Base-by-base conservation (phyloP, 2,329 filamentous ascomycete species). In the Penicillium brasilianum region DNA sequence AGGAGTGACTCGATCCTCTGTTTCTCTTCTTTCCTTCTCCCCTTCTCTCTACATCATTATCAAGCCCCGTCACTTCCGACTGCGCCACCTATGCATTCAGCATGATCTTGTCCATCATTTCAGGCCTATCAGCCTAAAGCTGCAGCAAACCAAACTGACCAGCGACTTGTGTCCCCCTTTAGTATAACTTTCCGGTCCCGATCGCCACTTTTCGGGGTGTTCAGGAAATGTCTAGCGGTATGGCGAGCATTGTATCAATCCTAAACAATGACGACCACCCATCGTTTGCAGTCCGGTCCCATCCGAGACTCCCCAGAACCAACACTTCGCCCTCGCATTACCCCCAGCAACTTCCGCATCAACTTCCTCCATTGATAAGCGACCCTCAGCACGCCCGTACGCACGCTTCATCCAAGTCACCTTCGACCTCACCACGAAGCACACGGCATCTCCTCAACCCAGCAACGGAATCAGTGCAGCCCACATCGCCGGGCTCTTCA, bases 221-320 rank as follows among this genome's bases (percentile, higher is more conserved):
- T 34, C 61, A 64, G 55, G 63, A 72, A 63, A 77, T 77, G 73
- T 69, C 72, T 39, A 67, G 68, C 59, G 70, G 72, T 64, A 72
- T 65, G 62, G 62, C 74, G 49, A 76, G 68, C 66, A 73, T 78
- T 64, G 73, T 79, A 60, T 81, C 79, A 32, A 81, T 81, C 65
- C 64, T 81, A 61, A 81, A 81, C 71, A 80, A 81, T 69, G 78
- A 81, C 71, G 78, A 81, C 63, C 76, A 79, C 60, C 79, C 79
- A 48, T 79, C 79, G 28, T 81, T 81, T 69, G 76, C 76, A 37
- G 76, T 81, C 55, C 76, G 77, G 52, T 76, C 76, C 32, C 67
- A 71, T 18, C 66, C 69, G 10, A 62, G 66, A 60, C 55, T 68
- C 18, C 64, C 60, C 22, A 66, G 62, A 53, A 66, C 65, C 13